Conservation (phyloP, 139 green algal species). For the Chlorella sp. region DNA sequence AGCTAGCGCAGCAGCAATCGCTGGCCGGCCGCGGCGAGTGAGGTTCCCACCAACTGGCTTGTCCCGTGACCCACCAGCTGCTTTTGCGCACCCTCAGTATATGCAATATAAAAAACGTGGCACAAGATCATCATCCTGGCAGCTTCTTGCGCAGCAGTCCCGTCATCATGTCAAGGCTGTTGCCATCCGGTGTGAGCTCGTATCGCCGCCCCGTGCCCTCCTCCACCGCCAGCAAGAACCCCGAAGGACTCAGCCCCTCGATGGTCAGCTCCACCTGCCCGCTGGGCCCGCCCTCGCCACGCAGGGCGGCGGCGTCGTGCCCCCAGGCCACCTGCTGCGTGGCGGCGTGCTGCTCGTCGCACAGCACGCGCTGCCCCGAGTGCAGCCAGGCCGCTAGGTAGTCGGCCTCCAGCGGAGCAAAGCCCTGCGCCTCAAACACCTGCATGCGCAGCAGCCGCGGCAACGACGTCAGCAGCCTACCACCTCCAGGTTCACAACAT, state of each 20-base stretch:
- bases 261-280: too few species aligned
- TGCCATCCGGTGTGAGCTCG: constrained; percentile 89
- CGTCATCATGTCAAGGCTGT: constrained; percentile 76
- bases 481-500: neutral
- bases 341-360: constrained; percentile 8
- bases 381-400: constrained; percentile 82
- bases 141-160: constrained; percentile 49
- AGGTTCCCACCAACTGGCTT: too few species aligned
- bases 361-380: constrained; percentile 54
- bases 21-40: too few species aligned
- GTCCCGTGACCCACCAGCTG: too few species aligned
- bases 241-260: constrained; percentile 29
- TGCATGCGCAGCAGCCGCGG: constrained; percentile 20
- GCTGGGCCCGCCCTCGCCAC: neutral
- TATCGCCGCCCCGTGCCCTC: constrained; percentile 40
- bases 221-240: constrained; percentile 75
- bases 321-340: neutral
- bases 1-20: too few species aligned
- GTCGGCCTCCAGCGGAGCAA: constrained; percentile 50
- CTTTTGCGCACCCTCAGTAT: too few species aligned
- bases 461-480: neutral
- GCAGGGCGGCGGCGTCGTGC: neutral
- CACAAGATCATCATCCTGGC: too few species aligned
- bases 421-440: constrained; percentile 56
- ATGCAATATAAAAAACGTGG: too few species aligned